These are phyloP conservation scores for Saturnispora saitoi DNA, from an alignment of 805 yeast genomes.

Conservation along the genomic window DNA sequence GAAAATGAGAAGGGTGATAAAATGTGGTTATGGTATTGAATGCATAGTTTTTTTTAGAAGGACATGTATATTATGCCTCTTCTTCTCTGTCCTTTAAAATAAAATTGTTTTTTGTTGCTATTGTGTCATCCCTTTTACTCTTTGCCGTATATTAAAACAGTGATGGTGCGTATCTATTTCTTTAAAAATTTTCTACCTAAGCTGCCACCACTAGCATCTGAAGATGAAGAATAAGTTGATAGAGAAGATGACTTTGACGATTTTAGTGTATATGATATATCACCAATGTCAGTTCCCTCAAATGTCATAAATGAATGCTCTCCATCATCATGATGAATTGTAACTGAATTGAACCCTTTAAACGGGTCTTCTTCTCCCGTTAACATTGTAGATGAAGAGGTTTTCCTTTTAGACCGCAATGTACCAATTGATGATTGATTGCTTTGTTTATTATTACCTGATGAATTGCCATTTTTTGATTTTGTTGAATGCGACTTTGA, in stretches of 20 bases:
- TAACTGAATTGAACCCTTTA: constrained; percentile 76
- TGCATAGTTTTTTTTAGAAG: too few species aligned
- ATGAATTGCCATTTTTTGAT: constrained; percentile 10
- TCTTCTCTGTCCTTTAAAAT: too few species aligned
- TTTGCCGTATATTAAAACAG: too few species aligned
- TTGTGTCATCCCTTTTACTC: too few species aligned
- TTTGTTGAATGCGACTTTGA: constrained; percentile 14
- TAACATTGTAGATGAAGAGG: constrained; percentile 21
- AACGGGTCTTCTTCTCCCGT: constrained; percentile 55
- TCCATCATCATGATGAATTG: constrained; percentile 67
- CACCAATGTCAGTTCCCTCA: constrained; percentile 39
- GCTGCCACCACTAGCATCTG: constrained; percentile 4
- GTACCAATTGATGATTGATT: constrained; percentile 36
- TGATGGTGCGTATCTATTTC: constrained; percentile 12
- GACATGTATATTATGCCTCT: too few species aligned
- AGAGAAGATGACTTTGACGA: constrained; percentile 21
- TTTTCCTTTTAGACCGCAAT: constrained; percentile 29
- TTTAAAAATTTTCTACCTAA: constrained; percentile 22
- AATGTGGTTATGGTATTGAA: too few species aligned
- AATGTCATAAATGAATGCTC: constrained; percentile 41
- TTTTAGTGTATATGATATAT: constrained; percentile 50
- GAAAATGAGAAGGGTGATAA: too few species aligned
- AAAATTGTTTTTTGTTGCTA: background rate
- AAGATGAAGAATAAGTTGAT: constrained; percentile 11
- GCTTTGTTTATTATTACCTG: constrained; percentile 12